These are phyloP conservation scores for Neostapfia colusana DNA, from an alignment of 176 grass and related monocot genomes.

Conservation along the genomic window DNA sequence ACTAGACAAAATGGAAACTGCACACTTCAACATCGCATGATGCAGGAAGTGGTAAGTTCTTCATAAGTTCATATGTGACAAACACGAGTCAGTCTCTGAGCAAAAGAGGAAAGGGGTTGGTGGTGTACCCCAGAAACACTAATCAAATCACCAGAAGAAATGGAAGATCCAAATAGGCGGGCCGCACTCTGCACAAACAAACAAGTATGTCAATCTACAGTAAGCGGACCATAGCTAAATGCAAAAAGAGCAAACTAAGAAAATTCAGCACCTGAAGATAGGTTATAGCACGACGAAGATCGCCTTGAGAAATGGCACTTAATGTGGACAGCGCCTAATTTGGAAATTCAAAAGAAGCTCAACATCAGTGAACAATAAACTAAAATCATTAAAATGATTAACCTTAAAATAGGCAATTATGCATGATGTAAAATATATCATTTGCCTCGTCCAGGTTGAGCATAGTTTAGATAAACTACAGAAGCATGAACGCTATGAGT, in stretches of 20 bases:
- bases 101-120: slow-evolving; percentile 24
- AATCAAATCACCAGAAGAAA: slow-evolving; percentile 85
- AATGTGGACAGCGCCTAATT: slow-evolving; percentile 75
- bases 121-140: slow-evolving; percentile 89
- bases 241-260: background rate
- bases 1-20: background rate
- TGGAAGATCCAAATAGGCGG: slow-evolving; percentile 85
- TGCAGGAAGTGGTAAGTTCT: slow-evolving; percentile 27
- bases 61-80: slow-evolving; percentile 11
- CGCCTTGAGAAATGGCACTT: slow-evolving; percentile 90
- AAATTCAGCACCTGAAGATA: slow-evolving; percentile 81
- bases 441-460: background rate
- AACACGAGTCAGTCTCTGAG: slow-evolving; percentile 3
- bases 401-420: background rate
- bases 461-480: background rate
- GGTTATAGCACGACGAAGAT: slow-evolving; percentile 96
- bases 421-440: slow-evolving; percentile 23
- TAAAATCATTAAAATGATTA: background rate
- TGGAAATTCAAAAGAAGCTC: slow-evolving; percentile 38
- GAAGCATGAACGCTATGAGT: slow-evolving; percentile 12
- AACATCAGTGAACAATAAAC: slow-evolving; percentile 29
- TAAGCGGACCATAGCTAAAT: background rate
- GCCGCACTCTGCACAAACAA: slow-evolving; percentile 80
- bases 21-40: background rate
- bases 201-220: slow-evolving; percentile 18